A percentile compares a stretch with the other conserved stretches of the same genome.
These are phyloP conservation scores for Orychophragmus violaceus DNA, from an alignment of 345 rosid species.

Conservation along the genomic window DNA sequence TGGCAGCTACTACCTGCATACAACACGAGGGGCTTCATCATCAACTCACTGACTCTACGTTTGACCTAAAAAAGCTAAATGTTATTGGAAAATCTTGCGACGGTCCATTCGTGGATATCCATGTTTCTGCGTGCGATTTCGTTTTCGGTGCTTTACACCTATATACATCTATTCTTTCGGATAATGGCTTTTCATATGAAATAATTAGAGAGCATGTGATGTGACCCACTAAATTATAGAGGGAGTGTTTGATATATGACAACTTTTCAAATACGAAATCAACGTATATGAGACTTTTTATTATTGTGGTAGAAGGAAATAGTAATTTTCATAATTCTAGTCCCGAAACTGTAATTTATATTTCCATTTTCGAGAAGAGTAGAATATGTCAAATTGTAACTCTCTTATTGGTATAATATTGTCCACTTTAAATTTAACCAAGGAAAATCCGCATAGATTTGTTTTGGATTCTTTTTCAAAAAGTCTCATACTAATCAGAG, in stretches of 20 bases:
- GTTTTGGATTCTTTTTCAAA: too few species aligned
- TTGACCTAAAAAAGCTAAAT: conserved; percentile 18
- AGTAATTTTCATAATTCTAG: background rate
- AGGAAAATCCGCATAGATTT: too few species aligned
- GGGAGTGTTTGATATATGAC: background rate
- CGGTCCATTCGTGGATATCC: conserved; percentile 30
- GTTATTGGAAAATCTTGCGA: conserved; percentile 28
- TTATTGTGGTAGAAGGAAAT: background rate
- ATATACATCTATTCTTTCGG: background rate
- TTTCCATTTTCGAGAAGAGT: background rate
- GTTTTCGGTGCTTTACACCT: conserved; percentile 6
- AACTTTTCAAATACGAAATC: background rate
- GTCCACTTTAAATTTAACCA: too few species aligned
- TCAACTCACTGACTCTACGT: conserved; percentile 23
- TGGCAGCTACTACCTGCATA: conserved; percentile 27
- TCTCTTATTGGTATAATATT: too few species aligned
- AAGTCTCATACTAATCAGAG: too few species aligned
- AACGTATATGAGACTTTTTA: background rate
- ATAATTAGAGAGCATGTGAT: conserved; percentile 24
- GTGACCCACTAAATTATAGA: conserved; percentile 23
- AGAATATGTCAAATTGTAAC: background rate
- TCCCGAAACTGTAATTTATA: background rate
- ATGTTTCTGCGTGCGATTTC: conserved; percentile 15
- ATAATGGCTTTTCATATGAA: conserved; percentile 24
- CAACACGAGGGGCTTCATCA: conserved; percentile 28